These are phyloP conservation scores for Ampelomyces quisqualis DNA, from an alignment of 2,329 filamentous ascomycete species.

Conservation along the genomic window DNA sequence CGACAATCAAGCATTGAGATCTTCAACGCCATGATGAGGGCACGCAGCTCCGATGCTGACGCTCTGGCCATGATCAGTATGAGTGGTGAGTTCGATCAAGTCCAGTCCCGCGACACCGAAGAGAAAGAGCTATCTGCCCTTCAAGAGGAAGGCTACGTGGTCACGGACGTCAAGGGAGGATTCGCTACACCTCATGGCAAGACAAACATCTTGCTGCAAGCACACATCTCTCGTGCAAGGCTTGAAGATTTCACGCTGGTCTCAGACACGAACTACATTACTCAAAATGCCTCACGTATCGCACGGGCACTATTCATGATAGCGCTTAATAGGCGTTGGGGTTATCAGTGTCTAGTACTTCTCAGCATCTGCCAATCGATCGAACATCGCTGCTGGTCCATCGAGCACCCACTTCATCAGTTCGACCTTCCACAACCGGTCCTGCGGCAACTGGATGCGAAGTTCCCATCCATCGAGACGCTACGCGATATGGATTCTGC, in stretches of 20 bases:
- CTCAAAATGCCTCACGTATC: constrained; percentile 92
- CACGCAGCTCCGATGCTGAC: constrained; percentile 83
- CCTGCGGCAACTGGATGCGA: constrained; percentile 81
- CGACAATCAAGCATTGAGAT: constrained; percentile 90
- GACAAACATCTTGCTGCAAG: constrained; percentile 92
- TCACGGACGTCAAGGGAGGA: constrained; percentile 74
- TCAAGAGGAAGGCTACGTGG: constrained; percentile 63
- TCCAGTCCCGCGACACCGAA: constrained; percentile 88
- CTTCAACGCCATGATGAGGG: constrained; percentile 93
- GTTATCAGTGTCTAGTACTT: constrained; percentile 88
- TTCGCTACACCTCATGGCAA: constrained; percentile 75
- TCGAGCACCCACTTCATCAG: constrained; percentile 90
- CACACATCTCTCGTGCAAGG: constrained; percentile 84
- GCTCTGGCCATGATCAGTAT: constrained; percentile 94
- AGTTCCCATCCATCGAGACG: constrained; percentile 74
- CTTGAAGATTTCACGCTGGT: constrained; percentile 91
- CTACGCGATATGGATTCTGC: constrained; percentile 90
- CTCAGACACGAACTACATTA: constrained; percentile 91
- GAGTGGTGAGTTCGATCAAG: constrained; percentile 97
- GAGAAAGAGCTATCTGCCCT: constrained; percentile 80
- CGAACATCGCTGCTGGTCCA: constrained; percentile 93
- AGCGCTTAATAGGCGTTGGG: constrained; percentile 91
- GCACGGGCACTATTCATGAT: constrained; percentile 97
- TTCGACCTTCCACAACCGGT: constrained; percentile 87
- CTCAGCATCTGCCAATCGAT: constrained; percentile 94